Percentiles rank a stretch among this genome's conserved stretches.
These are phyloP conservation scores for Rhododendron vialii DNA, from an alignment of 148 eudicot genomes.

Conservation along the genomic window DNA sequence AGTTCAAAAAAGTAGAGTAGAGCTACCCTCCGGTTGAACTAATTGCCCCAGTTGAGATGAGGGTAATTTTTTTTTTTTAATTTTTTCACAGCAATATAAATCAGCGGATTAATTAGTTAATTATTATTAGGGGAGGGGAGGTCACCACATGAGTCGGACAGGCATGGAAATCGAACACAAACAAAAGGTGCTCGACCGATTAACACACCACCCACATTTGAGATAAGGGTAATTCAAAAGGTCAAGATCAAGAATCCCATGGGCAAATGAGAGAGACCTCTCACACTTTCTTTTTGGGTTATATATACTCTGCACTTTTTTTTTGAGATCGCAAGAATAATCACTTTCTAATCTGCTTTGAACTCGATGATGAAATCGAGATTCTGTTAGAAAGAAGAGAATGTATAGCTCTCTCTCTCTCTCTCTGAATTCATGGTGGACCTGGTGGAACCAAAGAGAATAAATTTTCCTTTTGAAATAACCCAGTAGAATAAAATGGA, in stretches of 20 bases:
- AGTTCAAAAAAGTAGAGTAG: too few species aligned
- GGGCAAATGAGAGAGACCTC: background rate
- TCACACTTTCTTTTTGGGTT: background rate
- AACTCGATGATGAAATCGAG: background rate
- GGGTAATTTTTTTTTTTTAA: too few species aligned
- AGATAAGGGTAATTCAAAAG: background rate
- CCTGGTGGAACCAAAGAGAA: background rate
- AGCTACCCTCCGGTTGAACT: too few species aligned
- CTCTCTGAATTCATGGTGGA: background rate
- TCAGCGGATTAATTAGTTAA: too few species aligned
- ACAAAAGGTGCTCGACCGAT: too few species aligned
- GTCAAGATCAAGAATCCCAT: background rate
- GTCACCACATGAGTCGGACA: too few species aligned
- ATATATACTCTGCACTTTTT: background rate
- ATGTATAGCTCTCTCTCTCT: background rate
- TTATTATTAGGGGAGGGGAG: too few species aligned
- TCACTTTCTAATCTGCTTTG: background rate
- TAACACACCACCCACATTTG: too few species aligned
- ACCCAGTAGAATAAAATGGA: background rate
- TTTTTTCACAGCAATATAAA: too few species aligned
- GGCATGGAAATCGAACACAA: too few species aligned
- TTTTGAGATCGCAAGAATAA: background rate
- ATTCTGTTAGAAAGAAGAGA: background rate
- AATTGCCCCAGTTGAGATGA: too few species aligned
- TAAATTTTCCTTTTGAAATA: background rate